Evolutionary conservation across 2,329 filamentous ascomycete species (phyloP), one percentile per base, ranked within the genome.

Genomic region (Fulvia fulva): DNA sequence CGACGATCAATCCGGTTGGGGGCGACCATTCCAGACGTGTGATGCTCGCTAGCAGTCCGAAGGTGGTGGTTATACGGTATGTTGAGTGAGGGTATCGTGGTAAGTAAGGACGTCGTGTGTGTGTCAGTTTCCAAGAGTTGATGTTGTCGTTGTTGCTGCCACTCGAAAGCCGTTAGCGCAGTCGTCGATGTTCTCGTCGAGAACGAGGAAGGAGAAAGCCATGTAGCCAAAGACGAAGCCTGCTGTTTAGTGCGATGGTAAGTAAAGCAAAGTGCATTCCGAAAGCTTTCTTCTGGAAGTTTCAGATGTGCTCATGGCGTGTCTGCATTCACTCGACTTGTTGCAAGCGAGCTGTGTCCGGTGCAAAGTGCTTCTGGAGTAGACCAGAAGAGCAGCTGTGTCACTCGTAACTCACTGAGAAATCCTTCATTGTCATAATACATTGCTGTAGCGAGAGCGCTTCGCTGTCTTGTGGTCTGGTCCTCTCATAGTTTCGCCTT

Each of bases 401-500:
- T 11, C 21, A 47, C 25, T 47, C 3, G 44, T 46, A 11, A 47
- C 44, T 47, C 25, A 47, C 21, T 25, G 44, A 23, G 44, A 16
- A 16, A 41, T 41, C 34, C 34, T 41, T 14, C 34, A 12, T 32
- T n/a, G 23, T 46, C 44, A 23, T 12, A 22, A 46, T 23, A 28
- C 12, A 14, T 8, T 47, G 19, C 9, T 23, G 21, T 16, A 47
- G 44, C 19, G 44, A 47, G 21, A 47, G 21, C 44, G 19, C 44
- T 25, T 34, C 47, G 53, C 49, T 22, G 34, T 51, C 9, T 30
- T 74, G 19, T 41, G 16, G 7, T n/a, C 19, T 41, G 14, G 19
- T 41, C 5, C n/a, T 19, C 16, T 41, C 68, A 86, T 55, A 87
- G 70, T 72, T 81, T 86, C 26, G 83, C 81, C 76, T 85, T 87